These are phyloP conservation scores for Torulaspora globosa DNA, from an alignment of 1,139 yeast species.

Conservation along the genomic window DNA sequence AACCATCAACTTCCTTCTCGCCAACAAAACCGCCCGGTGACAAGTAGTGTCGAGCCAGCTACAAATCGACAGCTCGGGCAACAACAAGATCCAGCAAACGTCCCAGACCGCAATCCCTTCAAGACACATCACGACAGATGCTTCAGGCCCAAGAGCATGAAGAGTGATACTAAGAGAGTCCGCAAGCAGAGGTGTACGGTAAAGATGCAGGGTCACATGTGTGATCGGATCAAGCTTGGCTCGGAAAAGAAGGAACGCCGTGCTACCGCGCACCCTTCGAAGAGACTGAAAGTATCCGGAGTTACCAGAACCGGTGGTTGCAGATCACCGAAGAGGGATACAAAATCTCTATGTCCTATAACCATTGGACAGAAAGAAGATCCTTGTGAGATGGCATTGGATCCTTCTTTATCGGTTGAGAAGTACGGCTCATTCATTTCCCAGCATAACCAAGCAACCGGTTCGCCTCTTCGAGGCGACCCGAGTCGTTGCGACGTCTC, in stretches of 20 bases:
- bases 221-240: constrained; percentile 6
- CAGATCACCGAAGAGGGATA: background rate
- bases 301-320: constrained; percentile 58
- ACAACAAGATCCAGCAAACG: constrained; percentile 5
- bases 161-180: background rate
- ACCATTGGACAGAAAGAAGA: too few relatives aligned
- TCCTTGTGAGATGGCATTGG: too few relatives aligned
- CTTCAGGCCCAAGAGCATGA: too few relatives aligned
- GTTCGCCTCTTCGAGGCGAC: too few relatives aligned
- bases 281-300: constrained; percentile 63
- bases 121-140: too few relatives aligned
- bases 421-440: too few relatives aligned
- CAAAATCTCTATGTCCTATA: too few relatives aligned
- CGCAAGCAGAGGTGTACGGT: constrained; percentile 4
- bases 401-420: too few relatives aligned
- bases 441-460: too few relatives aligned
- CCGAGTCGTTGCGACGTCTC: background rate
- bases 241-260: constrained; percentile 1
- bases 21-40: too few relatives aligned
- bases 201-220: constrained; percentile 2
- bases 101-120: background rate
- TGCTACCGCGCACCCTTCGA: constrained; percentile 63
- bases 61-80: constrained; percentile 13
- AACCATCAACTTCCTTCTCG: too few relatives aligned
- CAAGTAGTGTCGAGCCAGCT: background rate